A percentile compares a stretch with the other conserved stretches of the same genome.
Evolutionary conservation across 1,284 basidiomycete genomes (phyloP).

Genomic region (Ustilago esculenta): DNA sequence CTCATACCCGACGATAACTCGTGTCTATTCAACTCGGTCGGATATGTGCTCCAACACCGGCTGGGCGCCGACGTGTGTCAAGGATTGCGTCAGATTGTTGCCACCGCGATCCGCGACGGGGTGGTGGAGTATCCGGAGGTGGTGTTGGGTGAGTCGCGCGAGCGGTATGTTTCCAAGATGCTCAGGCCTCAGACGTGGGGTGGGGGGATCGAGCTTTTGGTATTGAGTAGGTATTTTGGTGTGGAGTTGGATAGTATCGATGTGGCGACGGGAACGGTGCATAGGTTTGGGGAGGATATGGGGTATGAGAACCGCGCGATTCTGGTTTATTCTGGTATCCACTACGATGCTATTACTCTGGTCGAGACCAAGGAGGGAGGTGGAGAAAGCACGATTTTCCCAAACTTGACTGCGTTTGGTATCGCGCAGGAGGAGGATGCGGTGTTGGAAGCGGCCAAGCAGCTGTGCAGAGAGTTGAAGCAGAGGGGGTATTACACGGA

Average conservation of each 20-base stretch:
- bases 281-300: slow-evolving; percentile 50
- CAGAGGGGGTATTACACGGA: slow-evolving; percentile 51
- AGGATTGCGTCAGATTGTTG: slow-evolving; percentile 35
- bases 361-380: slow-evolving; percentile 21
- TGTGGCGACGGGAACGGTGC: slow-evolving; percentile 36
- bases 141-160: slow-evolving; percentile 43
- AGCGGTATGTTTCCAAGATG: slow-evolving; percentile 36
- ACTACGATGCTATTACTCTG: slow-evolving; percentile 59
- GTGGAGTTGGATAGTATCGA: slow-evolving; percentile 49
- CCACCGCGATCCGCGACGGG: slow-evolving; percentile 24
- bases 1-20: slow-evolving; percentile 58
- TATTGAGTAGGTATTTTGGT: slow-evolving; percentile 37
- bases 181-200: slow-evolving; percentile 39
- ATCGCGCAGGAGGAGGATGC: slow-evolving; percentile 15
- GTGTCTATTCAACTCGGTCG: slow-evolving; percentile 53
- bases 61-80: slow-evolving; percentile 18
- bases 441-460: slow-evolving; percentile 29
- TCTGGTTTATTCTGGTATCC: slow-evolving; percentile 54
- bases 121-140: slow-evolving; percentile 42
- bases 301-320: slow-evolving; percentile 28
- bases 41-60: slow-evolving; percentile 24
- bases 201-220: slow-evolving; percentile 53
- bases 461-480: slow-evolving; percentile 36
- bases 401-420: slow-evolving; percentile 16
- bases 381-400: slow-evolving; percentile 36